Evolutionary conservation across 1,284 basidiomycete genomes (phyloP).

Genomic region (Sanghuangporus baumii): DNA sequence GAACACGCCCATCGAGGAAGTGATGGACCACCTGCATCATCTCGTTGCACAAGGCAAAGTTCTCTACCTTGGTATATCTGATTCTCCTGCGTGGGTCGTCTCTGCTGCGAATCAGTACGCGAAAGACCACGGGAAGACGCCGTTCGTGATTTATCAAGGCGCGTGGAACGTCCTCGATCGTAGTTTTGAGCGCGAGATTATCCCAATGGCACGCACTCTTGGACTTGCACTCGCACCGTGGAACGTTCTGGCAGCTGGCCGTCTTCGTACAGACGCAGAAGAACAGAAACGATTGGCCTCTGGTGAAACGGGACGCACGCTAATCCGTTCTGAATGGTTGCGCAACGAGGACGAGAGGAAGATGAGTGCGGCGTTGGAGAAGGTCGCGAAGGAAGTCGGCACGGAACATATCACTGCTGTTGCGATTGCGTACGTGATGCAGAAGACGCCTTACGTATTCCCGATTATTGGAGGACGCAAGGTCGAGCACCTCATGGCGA

Average conservation of each 20-base stretch:
- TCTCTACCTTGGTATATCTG: constrained; percentile 32
- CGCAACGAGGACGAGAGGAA: constrained; percentile 19
- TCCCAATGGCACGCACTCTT: constrained; percentile 42
- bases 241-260: constrained; percentile 25
- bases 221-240: constrained; percentile 32
- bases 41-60: constrained; percentile 39
- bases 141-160: constrained; percentile 50
- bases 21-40: constrained; percentile 33
- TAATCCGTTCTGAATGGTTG: constrained; percentile 9
- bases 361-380: constrained; percentile 18
- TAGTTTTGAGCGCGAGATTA: constrained; percentile 46
- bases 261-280: constrained; percentile 21
- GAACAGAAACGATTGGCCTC: constrained; percentile 13
- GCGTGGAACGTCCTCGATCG: constrained; percentile 42
- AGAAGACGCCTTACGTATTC: constrained; percentile 20
- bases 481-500: constrained; percentile 19
- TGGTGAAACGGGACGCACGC: constrained; percentile 16
- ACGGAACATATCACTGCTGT: constrained; percentile 22
- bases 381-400: constrained; percentile 31
- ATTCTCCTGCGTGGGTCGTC: constrained; percentile 28
- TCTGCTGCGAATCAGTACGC: constrained; percentile 30
- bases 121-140: constrained; percentile 38
- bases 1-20: constrained; percentile 29
- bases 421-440: constrained; percentile 19
- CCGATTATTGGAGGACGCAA: constrained; percentile 20